A percentile compares a stretch with the other conserved stretches of the same genome.
These are phyloP conservation scores for Pisolithus microcarpus DNA, from an alignment of 768 basidiomycete genomes.

Conservation along the genomic window DNA sequence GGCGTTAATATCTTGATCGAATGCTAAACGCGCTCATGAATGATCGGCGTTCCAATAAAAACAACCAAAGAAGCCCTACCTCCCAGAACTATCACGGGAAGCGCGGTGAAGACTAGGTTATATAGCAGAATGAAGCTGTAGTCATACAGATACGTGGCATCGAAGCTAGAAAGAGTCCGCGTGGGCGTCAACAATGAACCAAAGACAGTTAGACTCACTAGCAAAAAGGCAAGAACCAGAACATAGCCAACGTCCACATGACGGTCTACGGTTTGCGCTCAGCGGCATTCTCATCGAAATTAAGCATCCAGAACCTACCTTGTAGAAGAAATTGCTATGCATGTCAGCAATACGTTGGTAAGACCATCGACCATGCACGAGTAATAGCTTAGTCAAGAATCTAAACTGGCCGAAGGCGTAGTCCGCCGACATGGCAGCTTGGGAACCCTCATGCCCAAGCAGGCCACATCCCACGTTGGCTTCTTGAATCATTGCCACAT, in stretches of 20 bases:
- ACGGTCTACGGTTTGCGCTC: conserved; percentile 52
- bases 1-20: conserved; percentile 93
- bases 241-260: conserved; percentile 88
- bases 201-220: conserved; percentile 34
- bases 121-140: conserved; percentile 90
- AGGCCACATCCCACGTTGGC: conserved; percentile 97
- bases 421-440: conserved; percentile 98
- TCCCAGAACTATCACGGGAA: conserved; percentile 88
- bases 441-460: conserved; percentile 90
- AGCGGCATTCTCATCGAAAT: background rate
- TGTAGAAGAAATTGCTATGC: conserved; percentile 98
- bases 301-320: conserved; percentile 42
- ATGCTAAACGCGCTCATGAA: conserved; percentile 37
- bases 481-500: conserved; percentile 99
- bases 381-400: conserved; percentile 81
- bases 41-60: background rate
- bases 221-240: conserved; percentile 91
- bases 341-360: conserved; percentile 95
- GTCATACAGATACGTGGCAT: conserved; percentile 90
- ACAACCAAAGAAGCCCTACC: conserved; percentile 38
- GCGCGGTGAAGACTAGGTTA: conserved; percentile 88
- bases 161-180: conserved; percentile 52
- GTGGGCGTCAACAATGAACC: background rate
- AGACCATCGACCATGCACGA: conserved; percentile 96
- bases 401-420: conserved; percentile 98